phyloP scores from a whole-genome alignment of 2,329 filamentous ascomycete species.

The Trichoderma oligosporum region DNA sequence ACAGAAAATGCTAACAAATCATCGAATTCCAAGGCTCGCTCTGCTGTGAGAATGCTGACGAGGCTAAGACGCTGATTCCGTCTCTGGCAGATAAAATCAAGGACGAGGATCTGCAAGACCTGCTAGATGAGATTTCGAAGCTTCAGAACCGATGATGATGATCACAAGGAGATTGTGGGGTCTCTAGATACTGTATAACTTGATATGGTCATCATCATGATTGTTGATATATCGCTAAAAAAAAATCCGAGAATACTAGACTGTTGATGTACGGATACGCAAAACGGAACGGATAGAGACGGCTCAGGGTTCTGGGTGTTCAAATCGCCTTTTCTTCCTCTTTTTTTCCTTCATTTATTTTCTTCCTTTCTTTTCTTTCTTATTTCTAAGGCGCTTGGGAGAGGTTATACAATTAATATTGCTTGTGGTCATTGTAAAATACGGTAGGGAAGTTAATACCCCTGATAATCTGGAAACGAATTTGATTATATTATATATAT shows the following conservation, averaged over 20 bases:
- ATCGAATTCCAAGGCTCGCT: constrained; percentile 64
- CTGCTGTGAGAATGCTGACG: constrained; percentile 88
- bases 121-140: constrained; percentile 89
- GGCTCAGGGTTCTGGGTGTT: constrained; percentile 9
- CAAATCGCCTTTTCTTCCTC: not conserved
- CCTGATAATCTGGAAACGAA: constrained; percentile 23
- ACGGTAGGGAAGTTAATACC: constrained; percentile 21
- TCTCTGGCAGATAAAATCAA: constrained; percentile 83
- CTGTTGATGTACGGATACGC: constrained; percentile 11
- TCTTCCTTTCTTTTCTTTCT: not conserved
- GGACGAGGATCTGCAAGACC: constrained; percentile 80
- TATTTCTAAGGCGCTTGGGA: constrained; percentile 30
- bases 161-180: not conserved
- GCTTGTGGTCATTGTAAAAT: constrained; percentile 16
- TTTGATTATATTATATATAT: not conserved
- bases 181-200: not conserved
- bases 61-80: constrained; percentile 94
- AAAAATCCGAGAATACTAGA: not conserved
- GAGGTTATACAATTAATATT: not conserved
- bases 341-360: not conserved
- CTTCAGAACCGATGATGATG: constrained; percentile 47
- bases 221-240: constrained; percentile 1
- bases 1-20: not conserved
- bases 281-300: constrained; percentile 22
- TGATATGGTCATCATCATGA: not conserved